Evolutionary conservation across 805 yeast species (phyloP), one percentile per base, ranked within the genome.

Genomic region (Candida chauliodis): DNA sequence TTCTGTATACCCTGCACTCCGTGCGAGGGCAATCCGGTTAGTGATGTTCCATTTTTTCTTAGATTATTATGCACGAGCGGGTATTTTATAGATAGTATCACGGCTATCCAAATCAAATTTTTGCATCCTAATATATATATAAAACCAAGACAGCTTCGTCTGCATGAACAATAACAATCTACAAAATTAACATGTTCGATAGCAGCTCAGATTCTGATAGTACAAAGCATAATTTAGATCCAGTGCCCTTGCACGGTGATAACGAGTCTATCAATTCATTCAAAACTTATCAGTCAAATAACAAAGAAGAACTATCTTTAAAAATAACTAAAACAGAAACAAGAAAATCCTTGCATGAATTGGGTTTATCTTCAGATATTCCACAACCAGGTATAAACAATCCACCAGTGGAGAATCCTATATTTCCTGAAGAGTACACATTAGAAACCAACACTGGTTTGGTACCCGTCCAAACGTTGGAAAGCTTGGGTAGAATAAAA

Each of bases 391-490:
- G 78, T 47, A 61, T 79, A 27, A 51, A 64, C 50, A 35, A 49
- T 20, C 69, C 71, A 3, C 67, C 68, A 8, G 69, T 75, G 17
- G 73, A 70, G 43, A 73, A 75, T 45, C 84, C 91, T 11, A 81
- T 88, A 24, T 89, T 89, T 71, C 96, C 96, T 7, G 96, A 89
- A 67, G 96, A 89, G 57, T 89, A 86, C 58, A 84, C 89, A 5
- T 47, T 89, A 59, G 96, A 89, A 66, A 89, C 96, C 0, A 73
- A 75, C 37, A 86, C 96, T 5, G 96, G 96, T 46, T 68, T 89
- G 38, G 96, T 89, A 10, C 93, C 91, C 2, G 85, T 81, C 1
- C 66, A 78, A 30, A 83, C 95, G 1, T 66, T 88, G 48, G 83
- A 75, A 32, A 69, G 73, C 7, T 45, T 86, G 23, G 93, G 95